Conservation (phyloP, 495 filamentous ascomycete genomes). For the Penicillium subrubescens region DNA sequence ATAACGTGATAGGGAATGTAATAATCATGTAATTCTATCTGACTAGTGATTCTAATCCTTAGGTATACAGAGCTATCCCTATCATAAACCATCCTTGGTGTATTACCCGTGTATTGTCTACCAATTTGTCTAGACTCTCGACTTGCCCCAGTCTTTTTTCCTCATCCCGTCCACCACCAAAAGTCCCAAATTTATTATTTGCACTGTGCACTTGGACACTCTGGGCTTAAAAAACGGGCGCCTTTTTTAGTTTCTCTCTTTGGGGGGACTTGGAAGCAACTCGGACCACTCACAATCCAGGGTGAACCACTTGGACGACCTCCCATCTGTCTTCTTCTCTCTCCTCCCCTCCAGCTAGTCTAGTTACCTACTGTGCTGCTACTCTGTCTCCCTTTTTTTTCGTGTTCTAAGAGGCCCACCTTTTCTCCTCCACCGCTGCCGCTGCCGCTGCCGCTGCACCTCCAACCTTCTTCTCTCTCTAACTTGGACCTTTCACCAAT, state of each 20-base stretch:
- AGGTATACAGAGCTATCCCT: no score
- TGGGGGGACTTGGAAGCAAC: no score
- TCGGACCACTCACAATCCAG: neutral
- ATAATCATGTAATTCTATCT: no score
- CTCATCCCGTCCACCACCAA: neutral
- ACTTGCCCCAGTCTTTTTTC: neutral
- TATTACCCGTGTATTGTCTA: no score
- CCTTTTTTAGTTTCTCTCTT: no score
- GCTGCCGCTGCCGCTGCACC: conserved; percentile 4
- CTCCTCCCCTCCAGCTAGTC: conserved; percentile 22
- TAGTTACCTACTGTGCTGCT: neutral
- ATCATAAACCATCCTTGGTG: no score
- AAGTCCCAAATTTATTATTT: no score
- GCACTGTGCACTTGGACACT: no score
- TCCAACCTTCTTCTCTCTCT: conserved; percentile 4
- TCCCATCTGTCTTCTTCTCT: neutral
- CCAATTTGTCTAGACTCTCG: neutral
- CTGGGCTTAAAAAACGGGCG: no score
- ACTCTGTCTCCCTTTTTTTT: neutral
- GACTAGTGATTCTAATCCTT: no score
- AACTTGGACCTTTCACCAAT: neutral
- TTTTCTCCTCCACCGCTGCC: conserved; percentile 6
- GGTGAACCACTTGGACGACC: neutral
- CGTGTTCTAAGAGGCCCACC: conserved; percentile 9
- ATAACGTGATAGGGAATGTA: no score